A percentile compares a stretch with the other conserved stretches of the same genome.
Conservation (phyloP, 2,329 filamentous ascomycete species). For the Hymenoscyphus linearis region DNA sequence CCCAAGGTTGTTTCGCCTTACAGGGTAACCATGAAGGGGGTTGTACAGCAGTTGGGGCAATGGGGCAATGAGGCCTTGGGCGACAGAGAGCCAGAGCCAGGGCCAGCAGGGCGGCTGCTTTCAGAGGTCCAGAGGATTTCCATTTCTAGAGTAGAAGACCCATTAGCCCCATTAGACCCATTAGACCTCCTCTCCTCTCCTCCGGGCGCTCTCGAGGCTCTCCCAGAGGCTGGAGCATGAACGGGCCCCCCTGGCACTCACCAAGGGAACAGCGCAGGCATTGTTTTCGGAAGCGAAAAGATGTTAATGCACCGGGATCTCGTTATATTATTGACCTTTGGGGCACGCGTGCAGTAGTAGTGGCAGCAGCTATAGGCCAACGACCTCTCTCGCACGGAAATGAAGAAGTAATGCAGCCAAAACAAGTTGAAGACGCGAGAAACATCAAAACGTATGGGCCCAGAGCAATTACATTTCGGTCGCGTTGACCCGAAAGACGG, state of each 20-base stretch:
- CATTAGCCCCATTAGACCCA: background rate
- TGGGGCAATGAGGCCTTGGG: too few species aligned
- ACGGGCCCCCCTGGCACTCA: background rate
- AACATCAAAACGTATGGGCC: background rate
- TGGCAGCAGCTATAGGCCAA: conserved; percentile 3
- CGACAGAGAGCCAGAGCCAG: background rate
- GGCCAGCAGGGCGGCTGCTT: background rate
- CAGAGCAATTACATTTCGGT: background rate
- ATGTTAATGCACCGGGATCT: conserved; percentile 13
- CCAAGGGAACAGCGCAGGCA: conserved; percentile 10
- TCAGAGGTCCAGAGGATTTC: background rate
- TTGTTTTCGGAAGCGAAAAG: conserved; percentile 11
- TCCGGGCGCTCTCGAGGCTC: background rate
- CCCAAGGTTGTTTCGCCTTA: background rate
- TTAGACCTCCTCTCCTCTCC: background rate
- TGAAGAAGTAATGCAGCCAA: conserved; percentile 13
- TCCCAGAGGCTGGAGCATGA: background rate
- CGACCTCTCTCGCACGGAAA: conserved; percentile 9
- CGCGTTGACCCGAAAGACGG: background rate
- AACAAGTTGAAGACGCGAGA: conserved; percentile 1
- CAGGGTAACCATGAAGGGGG: background rate
- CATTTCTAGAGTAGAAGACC: background rate
- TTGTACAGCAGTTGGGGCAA: background rate
- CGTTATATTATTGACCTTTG: conserved; percentile 13
- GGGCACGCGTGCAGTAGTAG: background rate